Evolutionary conservation across 306 rosid genomes (phyloP), one percentile per base, ranked within the genome.

Genomic region (Mucuna pruriens): DNA sequence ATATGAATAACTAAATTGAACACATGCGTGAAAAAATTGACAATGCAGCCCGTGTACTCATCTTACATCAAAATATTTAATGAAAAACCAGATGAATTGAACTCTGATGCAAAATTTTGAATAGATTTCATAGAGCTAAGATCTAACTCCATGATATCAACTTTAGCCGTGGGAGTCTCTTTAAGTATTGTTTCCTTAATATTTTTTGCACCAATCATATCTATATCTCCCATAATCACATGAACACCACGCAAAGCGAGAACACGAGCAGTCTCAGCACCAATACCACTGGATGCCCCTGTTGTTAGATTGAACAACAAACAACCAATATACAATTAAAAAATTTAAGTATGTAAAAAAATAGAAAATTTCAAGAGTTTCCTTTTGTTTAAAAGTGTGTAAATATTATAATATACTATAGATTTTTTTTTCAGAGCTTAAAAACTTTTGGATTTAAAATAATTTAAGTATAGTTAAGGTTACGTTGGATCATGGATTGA

Each of bases 261-360:
- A 73, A 91, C 94, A 16, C 92, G 85, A 0, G 92, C 58, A 26
- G 94, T 90, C 83, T 93, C 97, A 29, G 87, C 73, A 48, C 96
- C 96, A 71, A 90, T 88, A 5, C 97, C 97, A 75, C 90, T 91
- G 2, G 92, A 83, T 42, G 96, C 89, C 66, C 97, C 97, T 93
- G 80, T 71, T 60, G 42, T 42, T 20, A 75, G 15, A 11, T 57
- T 23, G 1, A 12, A 5, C 0, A 60, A 58, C n/a, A n/a, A n/a
- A n/a, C n/a, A n/a, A 29, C 31, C 31, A 29, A 29, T 29, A 29
- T 29, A 29, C 31, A 29, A 29, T 29, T 29, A 29, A 29, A 29
- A 29, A 3, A 29, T 29, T 1, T 29, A 29, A 29, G 31, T 29
- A 29, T 29, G 31, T 29, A 29, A 29, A 29, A 29, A 29, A 29